Evolutionary conservation across 345 rosid genomes (phyloP).

Genomic region (Eucalyptus lansdowneana): DNA sequence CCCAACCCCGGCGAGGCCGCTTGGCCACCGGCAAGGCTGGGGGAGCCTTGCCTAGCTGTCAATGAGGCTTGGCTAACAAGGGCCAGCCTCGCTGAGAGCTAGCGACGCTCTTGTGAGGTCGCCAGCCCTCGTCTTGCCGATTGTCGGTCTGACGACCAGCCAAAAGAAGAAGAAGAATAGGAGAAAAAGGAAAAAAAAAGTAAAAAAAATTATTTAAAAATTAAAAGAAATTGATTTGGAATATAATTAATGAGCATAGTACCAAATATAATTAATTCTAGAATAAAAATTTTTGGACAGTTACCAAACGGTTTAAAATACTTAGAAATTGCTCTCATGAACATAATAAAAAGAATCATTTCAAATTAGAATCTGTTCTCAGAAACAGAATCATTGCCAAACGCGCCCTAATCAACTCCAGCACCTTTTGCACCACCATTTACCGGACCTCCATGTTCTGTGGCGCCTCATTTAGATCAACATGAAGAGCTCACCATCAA

Average conservation of each 20-base stretch:
- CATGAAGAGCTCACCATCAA: neutral
- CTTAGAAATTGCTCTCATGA: rapidly evolving
- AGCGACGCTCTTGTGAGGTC: no score
- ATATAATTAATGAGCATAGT: no score
- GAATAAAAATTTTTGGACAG: no score
- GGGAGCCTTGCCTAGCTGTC: rapidly evolving
- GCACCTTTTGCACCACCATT: neutral
- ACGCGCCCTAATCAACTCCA: neutral
- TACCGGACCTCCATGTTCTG: neutral
- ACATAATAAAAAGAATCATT: no score
- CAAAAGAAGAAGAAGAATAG: no score
- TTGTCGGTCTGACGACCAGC: rapidly evolving
- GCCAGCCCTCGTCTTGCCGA: rapidly evolving
- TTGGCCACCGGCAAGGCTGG: no score
- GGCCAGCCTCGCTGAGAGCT: rapidly evolving
- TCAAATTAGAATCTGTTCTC: rapidly evolving
- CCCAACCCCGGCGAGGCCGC: rapidly evolving
- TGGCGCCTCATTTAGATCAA: neutral
- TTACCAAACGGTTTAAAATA: no score
- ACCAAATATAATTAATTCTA: no score
- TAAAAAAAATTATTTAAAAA: no score
- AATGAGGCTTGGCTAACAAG: no score
- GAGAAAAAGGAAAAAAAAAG: no score
- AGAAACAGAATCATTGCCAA: rapidly evolving
- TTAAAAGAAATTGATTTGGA: no score